phyloP scores from a whole-genome alignment of 1,284 basidiomycete genomes.

The Garcileccinum viscosum region DNA sequence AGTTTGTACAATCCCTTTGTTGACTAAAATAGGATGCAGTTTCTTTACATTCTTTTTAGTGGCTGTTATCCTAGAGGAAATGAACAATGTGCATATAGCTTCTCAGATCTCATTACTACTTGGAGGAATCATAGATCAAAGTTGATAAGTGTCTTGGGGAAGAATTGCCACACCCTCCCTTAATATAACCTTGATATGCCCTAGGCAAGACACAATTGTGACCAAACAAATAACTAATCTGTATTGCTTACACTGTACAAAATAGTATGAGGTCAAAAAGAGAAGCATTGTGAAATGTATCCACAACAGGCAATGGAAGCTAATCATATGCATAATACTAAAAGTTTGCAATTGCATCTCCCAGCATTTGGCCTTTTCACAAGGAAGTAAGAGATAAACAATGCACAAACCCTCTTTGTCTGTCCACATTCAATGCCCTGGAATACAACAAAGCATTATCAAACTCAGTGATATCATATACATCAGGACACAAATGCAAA shows the following conservation, averaged over 20 bases:
- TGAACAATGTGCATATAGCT: not conserved
- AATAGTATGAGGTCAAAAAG: not conserved
- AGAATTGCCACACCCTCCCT: not conserved
- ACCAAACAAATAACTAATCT: not conserved
- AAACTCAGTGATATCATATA: no score
- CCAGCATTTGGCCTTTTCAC: no score
- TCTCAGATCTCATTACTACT: not conserved
- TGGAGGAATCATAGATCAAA: not conserved
- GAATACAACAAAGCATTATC: no score
- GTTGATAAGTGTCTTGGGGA: not conserved
- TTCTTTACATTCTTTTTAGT: not conserved
- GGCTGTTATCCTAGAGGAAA: not conserved
- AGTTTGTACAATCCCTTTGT: not conserved
- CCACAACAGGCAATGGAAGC: no score
- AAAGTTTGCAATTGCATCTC: no score
- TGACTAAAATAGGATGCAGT: not conserved
- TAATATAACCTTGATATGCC: not conserved
- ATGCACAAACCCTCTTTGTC: no score
- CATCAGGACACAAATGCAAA: no score
- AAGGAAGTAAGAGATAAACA: no score
- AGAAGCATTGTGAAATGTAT: not conserved
- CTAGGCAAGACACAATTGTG: not conserved
- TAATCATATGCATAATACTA: no score
- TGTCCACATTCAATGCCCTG: no score
- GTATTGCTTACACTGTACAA: not conserved